Base-by-base conservation (phyloP, 2,329 filamentous ascomycete species). In the Neofusicoccum umdonicola region DNA sequence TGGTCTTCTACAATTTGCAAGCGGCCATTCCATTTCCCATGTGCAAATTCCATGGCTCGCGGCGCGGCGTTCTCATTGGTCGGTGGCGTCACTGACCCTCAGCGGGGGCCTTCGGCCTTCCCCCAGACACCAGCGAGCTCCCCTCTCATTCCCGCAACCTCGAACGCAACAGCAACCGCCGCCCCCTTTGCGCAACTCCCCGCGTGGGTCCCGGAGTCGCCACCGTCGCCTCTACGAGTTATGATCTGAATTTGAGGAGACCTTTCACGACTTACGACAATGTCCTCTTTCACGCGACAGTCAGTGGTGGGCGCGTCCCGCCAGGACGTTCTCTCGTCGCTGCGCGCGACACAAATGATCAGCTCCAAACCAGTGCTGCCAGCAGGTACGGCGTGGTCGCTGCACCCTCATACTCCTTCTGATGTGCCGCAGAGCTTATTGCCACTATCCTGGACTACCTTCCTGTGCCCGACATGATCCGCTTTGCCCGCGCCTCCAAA, bases 381-480 rank as follows among this genome's bases (percentile, higher is more conserved):
- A 68, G 93, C 92, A 76, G 91, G 91, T 93, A 83, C 68, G 82
- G 13, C 48, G n/a, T 39, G 51, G 22, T 27, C 17, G 17, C 39
- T 15, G 27, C 12, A 4, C 11, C 27, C 9, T 12, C 31, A 4
- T 19, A 15, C 39, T 41, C 12, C 3, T 5, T 56, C 41, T 54
- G 31, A 63, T 27, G 31, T 17, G 12, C 31, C 39, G 39, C 58
- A 92, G 94, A 98, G 80, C 92, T 98, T 69, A 87, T 98, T 70
- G 90, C 90, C 35, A 85, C 88, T 0, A 93, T 99, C 69, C 86
- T 99, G 73, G 92, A 97, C 74, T 93, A 96, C 79, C 87, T 98
- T 44, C 90, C 92, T 44, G 85, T 97, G 34, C 82, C 89, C 66
- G 94, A 97, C 76, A 88, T 96, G 72, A 86, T 98, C 75, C 87